These are phyloP conservation scores for Lodderomyces parapsilosis DNA, from an alignment of 1,139 yeast genomes.

Conservation along the genomic window DNA sequence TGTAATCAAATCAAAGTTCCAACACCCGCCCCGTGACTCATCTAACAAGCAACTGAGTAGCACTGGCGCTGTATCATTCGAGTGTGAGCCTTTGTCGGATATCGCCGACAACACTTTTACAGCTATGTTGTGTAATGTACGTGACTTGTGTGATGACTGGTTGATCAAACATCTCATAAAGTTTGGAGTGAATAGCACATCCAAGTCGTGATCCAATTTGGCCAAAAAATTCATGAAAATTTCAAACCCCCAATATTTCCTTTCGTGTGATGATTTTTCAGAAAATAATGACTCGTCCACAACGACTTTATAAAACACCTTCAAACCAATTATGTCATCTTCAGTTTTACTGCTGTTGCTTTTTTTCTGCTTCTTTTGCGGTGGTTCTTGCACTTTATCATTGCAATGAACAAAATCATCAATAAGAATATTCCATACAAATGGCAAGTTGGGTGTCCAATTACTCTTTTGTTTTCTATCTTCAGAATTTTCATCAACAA, in stretches of 20 bases:
- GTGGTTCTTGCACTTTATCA: constrained; percentile 18
- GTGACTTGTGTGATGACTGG: constrained; percentile 66
- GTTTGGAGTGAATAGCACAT: constrained; percentile 61
- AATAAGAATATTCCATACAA: constrained; percentile 76
- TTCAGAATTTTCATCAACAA: constrained; percentile 33
- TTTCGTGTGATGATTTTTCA: constrained; percentile 75
- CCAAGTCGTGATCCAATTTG: constrained; percentile 20
- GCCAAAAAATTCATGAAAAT: constrained; percentile 54
- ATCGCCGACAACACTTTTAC: constrained; percentile 48
- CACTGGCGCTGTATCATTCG: constrained; percentile 23
- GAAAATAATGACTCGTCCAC: constrained; percentile 82
- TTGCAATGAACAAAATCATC: constrained; percentile 28
- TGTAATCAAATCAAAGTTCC: constrained; percentile 77
- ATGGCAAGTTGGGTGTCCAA: constrained; percentile 81
- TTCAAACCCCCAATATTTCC: constrained; percentile 86
- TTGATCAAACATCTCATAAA: constrained; percentile 73
- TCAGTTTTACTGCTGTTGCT: constrained; percentile 25
- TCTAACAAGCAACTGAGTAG: constrained; percentile 49
- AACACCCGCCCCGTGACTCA: constrained; percentile 55
- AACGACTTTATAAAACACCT: constrained; percentile 77
- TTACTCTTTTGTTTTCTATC: constrained; percentile 51
- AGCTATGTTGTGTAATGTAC: constrained; percentile 70
- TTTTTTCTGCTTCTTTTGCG: constrained; percentile 17
- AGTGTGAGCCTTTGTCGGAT: constrained; percentile 38
- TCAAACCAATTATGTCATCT: constrained; percentile 22